A percentile compares a stretch with the other conserved stretches of the same genome.
Evolutionary conservation across 2,329 filamentous ascomycete genomes (phyloP).

Genomic region (Curvularia eragrostidis): DNA sequence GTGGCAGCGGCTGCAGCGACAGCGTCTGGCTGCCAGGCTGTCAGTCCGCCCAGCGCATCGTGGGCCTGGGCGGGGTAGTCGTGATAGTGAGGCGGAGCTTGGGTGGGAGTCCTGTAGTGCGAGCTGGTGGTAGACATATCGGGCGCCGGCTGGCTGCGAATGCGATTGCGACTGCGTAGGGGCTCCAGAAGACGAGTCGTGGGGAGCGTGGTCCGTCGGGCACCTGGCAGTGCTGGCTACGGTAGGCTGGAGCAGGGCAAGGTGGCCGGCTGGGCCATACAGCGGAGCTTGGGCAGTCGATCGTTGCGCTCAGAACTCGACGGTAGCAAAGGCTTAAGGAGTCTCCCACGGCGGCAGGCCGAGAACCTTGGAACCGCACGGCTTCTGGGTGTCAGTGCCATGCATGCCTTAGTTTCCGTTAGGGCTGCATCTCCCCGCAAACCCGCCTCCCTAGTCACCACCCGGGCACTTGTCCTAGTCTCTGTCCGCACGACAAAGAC

Average conservation of each 20-base stretch:
- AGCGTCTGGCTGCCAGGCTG: slow-evolving; percentile 32
- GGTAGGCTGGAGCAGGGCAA: slow-evolving; percentile 26
- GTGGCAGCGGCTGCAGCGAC: slow-evolving; percentile 6
- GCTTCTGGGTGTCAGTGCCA: slow-evolving; percentile 20
- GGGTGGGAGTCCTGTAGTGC: slow-evolving; percentile 39
- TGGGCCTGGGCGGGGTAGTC: slow-evolving; percentile 27
- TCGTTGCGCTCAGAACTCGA: slow-evolving; percentile 24
- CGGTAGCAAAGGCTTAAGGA: slow-evolving; percentile 24
- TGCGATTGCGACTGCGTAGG: slow-evolving; percentile 33
- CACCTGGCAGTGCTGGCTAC: slow-evolving; percentile 23
- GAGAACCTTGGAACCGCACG: slow-evolving; percentile 24
- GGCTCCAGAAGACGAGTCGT: slow-evolving; percentile 28
- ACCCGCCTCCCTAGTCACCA: background rate
- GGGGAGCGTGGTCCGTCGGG: slow-evolving; percentile 15
- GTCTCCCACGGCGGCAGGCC: slow-evolving; percentile 26
- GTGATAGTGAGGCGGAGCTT: slow-evolving; percentile 39
- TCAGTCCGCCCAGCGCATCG: slow-evolving; percentile 36
- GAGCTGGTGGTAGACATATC: slow-evolving; percentile 40
- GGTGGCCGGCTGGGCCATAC: slow-evolving; percentile 30
- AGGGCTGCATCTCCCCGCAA: slow-evolving; percentile 34
- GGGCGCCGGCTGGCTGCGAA: slow-evolving; percentile 36
- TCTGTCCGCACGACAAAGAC: too few relatives aligned
- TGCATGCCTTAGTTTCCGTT: slow-evolving; percentile 34
- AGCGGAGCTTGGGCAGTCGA: slow-evolving; percentile 28
- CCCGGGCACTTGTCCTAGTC: background rate